Conservation (phyloP, 495 filamentous ascomycete genomes). For the Aspergillus sclerotioniger region DNA sequence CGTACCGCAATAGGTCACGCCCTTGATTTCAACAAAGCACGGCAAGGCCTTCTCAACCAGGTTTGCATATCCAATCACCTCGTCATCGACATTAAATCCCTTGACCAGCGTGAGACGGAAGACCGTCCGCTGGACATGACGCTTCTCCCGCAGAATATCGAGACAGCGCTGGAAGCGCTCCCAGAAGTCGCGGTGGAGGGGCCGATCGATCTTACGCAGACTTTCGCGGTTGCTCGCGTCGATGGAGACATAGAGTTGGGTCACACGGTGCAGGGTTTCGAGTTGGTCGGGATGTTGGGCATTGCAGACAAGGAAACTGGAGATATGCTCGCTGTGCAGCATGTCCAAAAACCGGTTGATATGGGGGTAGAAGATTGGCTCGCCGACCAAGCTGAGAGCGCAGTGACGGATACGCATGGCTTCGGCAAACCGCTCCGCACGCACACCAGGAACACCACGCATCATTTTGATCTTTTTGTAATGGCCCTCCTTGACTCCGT, state of each 20-base stretch:
- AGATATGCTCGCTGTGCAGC: conserved; percentile 82
- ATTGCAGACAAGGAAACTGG: conserved; percentile 94
- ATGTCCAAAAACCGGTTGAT: conserved; percentile 87
- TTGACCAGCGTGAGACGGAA: conserved; percentile 96
- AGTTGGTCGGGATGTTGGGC: conserved; percentile 96
- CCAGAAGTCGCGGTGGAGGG: conserved; percentile 95
- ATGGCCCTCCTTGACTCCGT: conserved; percentile 85
- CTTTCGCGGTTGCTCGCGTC: conserved; percentile 90
- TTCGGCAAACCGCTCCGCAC: conserved; percentile 87
- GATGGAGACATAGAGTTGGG: conserved; percentile 93
- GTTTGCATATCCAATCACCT: conserved; percentile 85
- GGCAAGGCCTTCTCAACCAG: conserved; percentile 81
- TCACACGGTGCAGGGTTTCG: conserved; percentile 74
- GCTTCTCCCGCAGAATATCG: conserved; percentile 79
- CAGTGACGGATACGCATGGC: conserved; percentile 93
- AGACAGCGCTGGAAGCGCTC: conserved; percentile 88
- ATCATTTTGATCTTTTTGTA: conserved; percentile 98
- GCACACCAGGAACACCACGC: conserved; percentile 86
- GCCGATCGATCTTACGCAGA: conserved; percentile 81
- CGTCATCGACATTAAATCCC: conserved; percentile 93
- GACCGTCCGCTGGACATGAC: conserved; percentile 83
- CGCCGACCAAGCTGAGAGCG: conserved; percentile 84
- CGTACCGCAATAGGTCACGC: conserved; percentile 95
- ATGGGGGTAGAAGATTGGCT: conserved; percentile 96
- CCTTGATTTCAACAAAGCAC: conserved; percentile 92